Evolutionary conservation across 768 basidiomycete species (phyloP).

Genomic region (Phallus indusiatus): DNA sequence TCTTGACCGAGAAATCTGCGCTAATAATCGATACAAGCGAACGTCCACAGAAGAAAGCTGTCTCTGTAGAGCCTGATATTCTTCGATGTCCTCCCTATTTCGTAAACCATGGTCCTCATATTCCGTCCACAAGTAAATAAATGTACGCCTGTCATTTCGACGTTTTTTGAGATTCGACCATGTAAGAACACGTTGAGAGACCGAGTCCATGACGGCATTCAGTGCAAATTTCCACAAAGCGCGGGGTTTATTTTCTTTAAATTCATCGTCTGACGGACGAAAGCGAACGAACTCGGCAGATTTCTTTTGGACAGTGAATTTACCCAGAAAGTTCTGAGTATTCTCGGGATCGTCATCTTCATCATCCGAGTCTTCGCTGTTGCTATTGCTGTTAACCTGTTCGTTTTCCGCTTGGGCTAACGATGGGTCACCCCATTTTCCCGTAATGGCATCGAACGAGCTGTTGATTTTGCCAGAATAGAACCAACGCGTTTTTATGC

Average conservation of each 20-base stretch:
- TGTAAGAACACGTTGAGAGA: conserved; percentile 19
- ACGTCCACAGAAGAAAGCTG: neutral
- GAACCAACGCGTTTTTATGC: neutral
- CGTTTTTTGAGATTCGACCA: conserved; percentile 24
- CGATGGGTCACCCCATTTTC: neutral
- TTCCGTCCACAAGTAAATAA: neutral
- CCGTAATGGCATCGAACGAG: neutral
- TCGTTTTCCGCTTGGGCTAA: no score
- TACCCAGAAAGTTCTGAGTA: neutral
- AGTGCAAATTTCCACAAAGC: conserved; percentile 27
- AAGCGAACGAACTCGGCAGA: conserved; percentile 20
- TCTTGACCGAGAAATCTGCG: neutral
- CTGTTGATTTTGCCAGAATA: neutral
- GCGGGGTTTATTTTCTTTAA: conserved; percentile 18
- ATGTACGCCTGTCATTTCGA: neutral
- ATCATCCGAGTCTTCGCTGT: neutral
- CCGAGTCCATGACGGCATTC: conserved; percentile 15
- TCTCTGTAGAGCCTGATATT: neutral
- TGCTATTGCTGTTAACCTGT: no score
- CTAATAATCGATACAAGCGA: neutral
- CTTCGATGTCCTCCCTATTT: neutral
- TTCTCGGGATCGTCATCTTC: neutral
- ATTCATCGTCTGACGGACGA: conserved; percentile 19
- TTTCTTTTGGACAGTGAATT: conserved; percentile 21
- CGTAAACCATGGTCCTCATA: neutral